Evolutionary conservation across 192 early-diverging fungal genomes (phyloP).

Genomic region (Phlyctochytrium arcticum): DNA sequence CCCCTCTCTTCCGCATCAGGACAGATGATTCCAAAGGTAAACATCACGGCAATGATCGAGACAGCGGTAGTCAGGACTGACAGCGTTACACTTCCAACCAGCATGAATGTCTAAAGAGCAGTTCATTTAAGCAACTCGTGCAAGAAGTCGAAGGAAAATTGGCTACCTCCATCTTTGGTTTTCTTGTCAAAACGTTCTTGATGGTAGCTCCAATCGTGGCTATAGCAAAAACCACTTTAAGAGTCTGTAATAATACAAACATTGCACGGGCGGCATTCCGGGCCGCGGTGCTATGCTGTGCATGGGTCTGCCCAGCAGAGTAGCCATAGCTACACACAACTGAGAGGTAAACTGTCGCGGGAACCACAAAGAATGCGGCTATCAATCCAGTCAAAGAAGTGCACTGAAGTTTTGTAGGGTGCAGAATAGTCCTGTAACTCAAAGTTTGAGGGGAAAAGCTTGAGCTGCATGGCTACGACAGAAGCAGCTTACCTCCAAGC

Average conservation of each 20-base stretch:
- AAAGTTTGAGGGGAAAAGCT: no score
- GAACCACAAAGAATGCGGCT: background rate
- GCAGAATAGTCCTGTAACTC: background rate
- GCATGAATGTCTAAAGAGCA: background rate
- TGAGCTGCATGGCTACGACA: no score
- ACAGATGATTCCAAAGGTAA: background rate
- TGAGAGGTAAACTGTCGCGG: background rate
- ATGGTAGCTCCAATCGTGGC: background rate
- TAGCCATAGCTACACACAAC: background rate
- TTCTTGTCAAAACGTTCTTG: no score
- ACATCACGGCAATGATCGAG: background rate
- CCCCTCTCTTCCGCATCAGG: background rate
- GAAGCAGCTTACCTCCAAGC: no score
- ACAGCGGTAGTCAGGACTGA: background rate
- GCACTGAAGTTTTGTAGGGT: background rate
- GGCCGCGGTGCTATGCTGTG: background rate
- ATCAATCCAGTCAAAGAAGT: background rate
- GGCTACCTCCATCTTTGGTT: no score
- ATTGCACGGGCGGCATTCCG: background rate
- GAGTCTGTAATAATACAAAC: background rate
- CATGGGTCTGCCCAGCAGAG: background rate
- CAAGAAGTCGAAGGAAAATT: no score
- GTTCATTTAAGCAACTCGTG: no score
- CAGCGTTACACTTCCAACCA: background rate
- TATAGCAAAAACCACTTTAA: background rate